Percentiles rank a stretch among this genome's conserved stretches.
These are phyloP conservation scores for Fraxinus anomala DNA, from an alignment of 257 asterid species.

Conservation along the genomic window DNA sequence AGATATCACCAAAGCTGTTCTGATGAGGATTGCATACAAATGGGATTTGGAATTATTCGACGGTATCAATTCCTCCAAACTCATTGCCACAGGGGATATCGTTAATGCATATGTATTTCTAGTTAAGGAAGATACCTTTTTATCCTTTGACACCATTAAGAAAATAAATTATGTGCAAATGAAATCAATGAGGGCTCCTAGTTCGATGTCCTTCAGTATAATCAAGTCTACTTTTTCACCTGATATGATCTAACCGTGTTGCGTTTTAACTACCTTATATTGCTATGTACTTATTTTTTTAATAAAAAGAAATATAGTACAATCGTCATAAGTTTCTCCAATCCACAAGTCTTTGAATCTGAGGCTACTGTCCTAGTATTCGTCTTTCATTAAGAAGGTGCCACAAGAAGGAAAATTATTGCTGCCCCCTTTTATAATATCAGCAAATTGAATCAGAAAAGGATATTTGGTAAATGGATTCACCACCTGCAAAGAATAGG, in stretches of 20 bases:
- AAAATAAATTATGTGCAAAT: background rate
- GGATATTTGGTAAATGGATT: slow-evolving; percentile 99
- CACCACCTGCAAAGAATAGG: slow-evolving; percentile 66
- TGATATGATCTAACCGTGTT: background rate
- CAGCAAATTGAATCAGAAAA: slow-evolving; percentile 27
- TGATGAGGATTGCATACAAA: slow-evolving; percentile 63
- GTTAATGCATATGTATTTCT: slow-evolving; percentile 76
- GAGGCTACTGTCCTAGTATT: background rate
- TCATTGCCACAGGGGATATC: slow-evolving; percentile 86
- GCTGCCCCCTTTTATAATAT: background rate
- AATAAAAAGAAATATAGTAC: background rate
- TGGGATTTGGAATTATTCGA: slow-evolving; percentile 50
- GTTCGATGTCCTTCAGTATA: background rate
- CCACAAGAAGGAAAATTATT: background rate
- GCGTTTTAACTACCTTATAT: background rate
- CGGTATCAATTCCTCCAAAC: slow-evolving; percentile 92
- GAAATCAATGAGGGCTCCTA: no score
- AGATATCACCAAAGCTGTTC: slow-evolving; percentile 77
- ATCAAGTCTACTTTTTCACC: background rate
- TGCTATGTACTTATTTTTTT: background rate
- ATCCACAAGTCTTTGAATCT: background rate
- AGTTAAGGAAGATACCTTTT: slow-evolving; percentile 43
- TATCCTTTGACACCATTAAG: background rate
- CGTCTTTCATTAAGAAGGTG: background rate
- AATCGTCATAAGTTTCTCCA: background rate